Base-by-base conservation (phyloP, 805 yeast genomes). In the Lipomyces spencermartinsiae region DNA sequence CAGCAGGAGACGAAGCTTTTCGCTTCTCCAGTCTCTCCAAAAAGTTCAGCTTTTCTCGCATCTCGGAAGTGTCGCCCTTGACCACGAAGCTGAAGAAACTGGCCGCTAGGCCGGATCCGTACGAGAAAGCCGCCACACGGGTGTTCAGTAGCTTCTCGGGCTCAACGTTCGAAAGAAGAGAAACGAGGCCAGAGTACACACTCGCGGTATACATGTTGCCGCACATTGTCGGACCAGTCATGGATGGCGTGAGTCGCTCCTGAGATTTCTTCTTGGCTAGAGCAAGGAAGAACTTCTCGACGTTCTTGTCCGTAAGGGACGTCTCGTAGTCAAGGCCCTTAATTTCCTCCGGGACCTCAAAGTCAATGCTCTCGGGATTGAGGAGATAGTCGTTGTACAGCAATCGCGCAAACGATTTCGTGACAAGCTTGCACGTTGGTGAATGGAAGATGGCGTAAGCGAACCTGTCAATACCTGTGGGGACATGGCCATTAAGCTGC, bases 141-240 rank as follows among this genome's bases (percentile, higher is more conserved):
- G 93, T 92, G 75, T 86, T 86, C 80, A 89, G 92, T 74, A 94
- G 85, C 64, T 85, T 81, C 58, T 89, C 95, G 64, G 86, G 84
- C 57, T 92, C 93, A 71, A 89, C 90, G 77, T 84, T 90, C 78
- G 85, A 87, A 75, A 95, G 83, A 73, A 92, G 82, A 14, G 98
- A 94, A 39, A 94, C 85, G 68, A 95, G 85, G 7, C 97, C 86
- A 46, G 97, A 89, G 86, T 91, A 95, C 59, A 92, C 88, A 46
- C 97, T 91, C 72, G 93, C 98, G 58, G 98, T 92, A 86, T 95
- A 95, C 91, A 93, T 90, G 86, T 95, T 95, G 82, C 99, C 99
- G 71, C 97, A 92, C 82, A 94, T 94, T 71, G 98, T 94, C 77
- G 98, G 94, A 58, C 93, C 92, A 74, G 82, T 84, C 79, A 95